Evolutionary conservation across 345 rosid genomes (phyloP).

Genomic region (Dimocarpus longan): DNA sequence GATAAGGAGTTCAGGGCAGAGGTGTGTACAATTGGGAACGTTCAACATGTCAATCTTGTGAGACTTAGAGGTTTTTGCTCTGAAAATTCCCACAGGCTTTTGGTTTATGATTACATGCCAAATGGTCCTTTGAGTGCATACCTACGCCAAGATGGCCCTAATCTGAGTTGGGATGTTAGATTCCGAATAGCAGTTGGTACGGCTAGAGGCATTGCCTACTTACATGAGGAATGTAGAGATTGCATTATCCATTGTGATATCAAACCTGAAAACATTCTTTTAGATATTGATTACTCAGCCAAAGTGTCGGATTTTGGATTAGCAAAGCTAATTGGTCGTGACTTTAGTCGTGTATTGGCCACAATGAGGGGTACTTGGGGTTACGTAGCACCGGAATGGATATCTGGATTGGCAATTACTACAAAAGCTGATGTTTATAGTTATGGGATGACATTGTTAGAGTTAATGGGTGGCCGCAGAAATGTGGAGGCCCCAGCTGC

Average conservation of each 20-base stretch:
- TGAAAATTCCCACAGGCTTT: conserved; percentile 58
- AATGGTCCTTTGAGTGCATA: conserved; percentile 60
- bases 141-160: conserved; percentile 41
- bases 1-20: conserved; percentile 68
- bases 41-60: conserved; percentile 74
- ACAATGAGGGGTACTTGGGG: conserved; percentile 74
- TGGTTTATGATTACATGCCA: conserved; percentile 70
- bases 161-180: conserved; percentile 44
- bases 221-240: conserved; percentile 70
- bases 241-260: conserved; percentile 67
- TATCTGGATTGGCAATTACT: conserved; percentile 60
- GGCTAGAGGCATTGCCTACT: conserved; percentile 61
- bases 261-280: conserved; percentile 64
- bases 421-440: conserved; percentile 76
- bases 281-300: conserved; percentile 48
- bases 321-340: conserved; percentile 65
- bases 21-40: conserved; percentile 70
- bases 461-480: conserved; percentile 71
- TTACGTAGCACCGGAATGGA: conserved; percentile 73
- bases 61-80: conserved; percentile 72
- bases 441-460: conserved; percentile 68
- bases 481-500: conserved; percentile 53
- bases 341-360: conserved; percentile 58
- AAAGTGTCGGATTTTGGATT: conserved; percentile 65
- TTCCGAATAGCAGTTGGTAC: conserved; percentile 55